Base-by-base conservation (phyloP, 2,329 filamentous ascomycete species). In the Pleurostoma richardsiae region DNA sequence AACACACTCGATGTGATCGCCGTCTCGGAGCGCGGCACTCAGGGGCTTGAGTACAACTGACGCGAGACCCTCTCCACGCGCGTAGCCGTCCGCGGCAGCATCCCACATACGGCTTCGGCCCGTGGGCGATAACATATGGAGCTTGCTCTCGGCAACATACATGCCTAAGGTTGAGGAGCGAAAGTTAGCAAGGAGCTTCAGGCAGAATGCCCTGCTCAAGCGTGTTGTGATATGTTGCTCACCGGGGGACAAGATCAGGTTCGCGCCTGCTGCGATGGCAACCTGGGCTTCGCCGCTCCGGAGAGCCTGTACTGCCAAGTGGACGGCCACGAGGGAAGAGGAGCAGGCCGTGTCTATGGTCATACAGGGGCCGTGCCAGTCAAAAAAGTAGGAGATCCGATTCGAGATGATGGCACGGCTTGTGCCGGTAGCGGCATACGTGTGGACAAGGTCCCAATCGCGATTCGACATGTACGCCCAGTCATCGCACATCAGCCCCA, bases 41-140 rank as follows among this genome's bases (percentile, higher is more conserved):
- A 67, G 58, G 2, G 57, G 65, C 57, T 80, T 80, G 3, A 80
- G 50, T 1, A 79, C 49, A 0, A 80, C 33, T 3, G 68, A 62
- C 0, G 63, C 71, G 10, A 72, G 55, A 2, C 76, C 77, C 50
- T 80, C 77, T 3, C 74, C 77, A 19, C 76, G 65, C 2, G 67
- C 73, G 51, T 79, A 80, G 0, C 77, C 78, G 47, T 76, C 64
- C 0, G 72, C 77, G 6, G 57, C 54, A 0, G 57, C 55, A 49
- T 78, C 75, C 58, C 70, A 77, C 53, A 66, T 67, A 11, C 63
- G 61, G 29, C 61, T 69, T 39, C 58, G 60, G 0, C 67, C 64
- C 2, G 62, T 56, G 2, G 65, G 63, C 19, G 65, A 68, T 1
- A 72, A 52, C 57, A 70, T 69, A 36, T 63, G 57, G 6, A 69